Evolutionary conservation across 148 eudicot genomes (phyloP), one percentile per base, ranked within the genome.

Genomic region (Amaranthus palmeri): DNA sequence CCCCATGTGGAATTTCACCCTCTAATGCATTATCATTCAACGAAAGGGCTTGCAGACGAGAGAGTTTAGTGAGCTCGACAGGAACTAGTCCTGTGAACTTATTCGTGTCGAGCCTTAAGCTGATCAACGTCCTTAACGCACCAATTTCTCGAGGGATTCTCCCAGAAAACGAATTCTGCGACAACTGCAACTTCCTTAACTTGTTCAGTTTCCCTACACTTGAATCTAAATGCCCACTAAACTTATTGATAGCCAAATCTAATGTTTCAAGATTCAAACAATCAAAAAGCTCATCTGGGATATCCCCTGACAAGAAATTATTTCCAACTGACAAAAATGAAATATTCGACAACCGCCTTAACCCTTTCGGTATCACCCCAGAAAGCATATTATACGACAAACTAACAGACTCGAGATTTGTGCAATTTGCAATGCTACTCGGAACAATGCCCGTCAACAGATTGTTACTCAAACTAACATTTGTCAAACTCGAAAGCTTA

Each of bases 241-340:
- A 78, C 60, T 80, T 83, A 74, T 93, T 93, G 40, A 12, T 5
- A 3, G 68, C 70, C 48, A 91, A 43, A 69, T 78, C 72, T 7
- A 91, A 70, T 7, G 45, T 79, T 50, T 51, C 54, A 50, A 93
- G 91, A 76, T 76, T 76, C 7, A 81, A 56, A 78, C 96, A 91
- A 45, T 89, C 78, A 81, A 84, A 93, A 50, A 93, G 81, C 63
- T 89, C 93, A 17, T 83, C 90, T 67, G 98, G 97, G 48, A 93
- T 86, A 11, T 77, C 81, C 7, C 96, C 98, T 44, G 65, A 75
- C 81, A 93, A 48, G 2, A 69, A 65, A 78, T 93, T 93, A 1
- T 0, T n/a, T 14, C 82, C 82, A 36, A 93, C 75, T 15, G 82
- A 75, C 4, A 93, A 72, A 70, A 64, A 79, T n/a, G 86, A 86